phyloP scores from a whole-genome alignment of 2,329 filamentous ascomycete species.

The Fonsecaea erecta region DNA sequence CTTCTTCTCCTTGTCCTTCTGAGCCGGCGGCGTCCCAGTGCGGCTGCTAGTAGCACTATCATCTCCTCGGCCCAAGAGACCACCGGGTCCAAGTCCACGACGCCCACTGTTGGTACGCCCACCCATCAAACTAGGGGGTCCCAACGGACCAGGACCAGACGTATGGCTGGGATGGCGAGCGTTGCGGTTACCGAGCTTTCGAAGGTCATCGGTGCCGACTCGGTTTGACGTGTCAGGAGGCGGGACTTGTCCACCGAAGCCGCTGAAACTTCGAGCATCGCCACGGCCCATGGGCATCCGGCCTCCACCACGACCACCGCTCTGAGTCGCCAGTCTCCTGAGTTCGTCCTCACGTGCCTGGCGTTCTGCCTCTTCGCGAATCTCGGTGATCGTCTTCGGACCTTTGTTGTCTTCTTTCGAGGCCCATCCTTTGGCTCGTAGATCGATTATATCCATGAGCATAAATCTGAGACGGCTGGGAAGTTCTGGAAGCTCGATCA shows the following conservation, averaged over 20 bases:
- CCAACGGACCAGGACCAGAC: constrained; percentile 61
- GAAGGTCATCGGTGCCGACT: constrained; percentile 88
- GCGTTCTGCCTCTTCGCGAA: constrained; percentile 78
- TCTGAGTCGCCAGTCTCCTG: constrained; percentile 59
- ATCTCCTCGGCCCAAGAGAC: constrained; percentile 73
- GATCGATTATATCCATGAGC: constrained; percentile 91
- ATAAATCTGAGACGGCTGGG: constrained; percentile 92
- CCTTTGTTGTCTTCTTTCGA: constrained; percentile 92
- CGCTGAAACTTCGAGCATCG: constrained; percentile 83
- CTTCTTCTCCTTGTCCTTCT: constrained; percentile 62
- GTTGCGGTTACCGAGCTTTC: constrained; percentile 73
- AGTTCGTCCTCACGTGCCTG: constrained; percentile 81
- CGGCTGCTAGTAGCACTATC: constrained; percentile 88
- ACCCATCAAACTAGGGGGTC: constrained; percentile 83
- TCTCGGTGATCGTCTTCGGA: constrained; percentile 93
- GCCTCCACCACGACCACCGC: constrained; percentile 65
- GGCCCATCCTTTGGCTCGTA: constrained; percentile 76
- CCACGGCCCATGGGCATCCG: constrained; percentile 78
- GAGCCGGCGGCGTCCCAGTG: constrained; percentile 80
- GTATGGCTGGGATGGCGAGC: constrained; percentile 65
- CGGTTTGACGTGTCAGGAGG: constrained; percentile 74
- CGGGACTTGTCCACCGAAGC: constrained; percentile 67
- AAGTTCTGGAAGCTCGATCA: constrained; percentile 78
- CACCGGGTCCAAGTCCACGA: constrained; percentile 73
- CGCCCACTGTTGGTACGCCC: constrained; percentile 91